Evolutionary conservation across 2,329 filamentous ascomycete genomes (phyloP), one percentile per base, ranked within the genome.

Genomic region (Pyrenophora graminea): DNA sequence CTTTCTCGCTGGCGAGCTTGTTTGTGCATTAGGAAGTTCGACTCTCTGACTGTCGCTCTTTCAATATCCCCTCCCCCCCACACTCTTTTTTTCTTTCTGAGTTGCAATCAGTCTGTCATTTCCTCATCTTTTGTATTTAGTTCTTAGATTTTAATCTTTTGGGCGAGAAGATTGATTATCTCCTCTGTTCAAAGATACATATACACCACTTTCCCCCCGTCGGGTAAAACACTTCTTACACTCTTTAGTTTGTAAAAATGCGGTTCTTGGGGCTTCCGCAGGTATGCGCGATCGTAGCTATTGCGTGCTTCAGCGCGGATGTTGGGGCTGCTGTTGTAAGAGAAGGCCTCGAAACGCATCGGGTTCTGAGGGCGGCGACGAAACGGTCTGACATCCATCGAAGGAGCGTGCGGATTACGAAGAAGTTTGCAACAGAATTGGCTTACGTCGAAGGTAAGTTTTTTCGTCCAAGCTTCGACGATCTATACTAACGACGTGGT

Each of bases 391-490:
- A 68, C 30, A 41, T 70, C 1, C 56, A 60, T 41, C 53, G 61
- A 18, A 56, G 71, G 5, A 61, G 59, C 12, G 39, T 59, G 36
- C 63, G 62, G 40, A 71, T 72, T 15, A 45, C 50, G 19, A 63
- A 57, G 21, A 67, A 49, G 5, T 69, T 65, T 34, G 62, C 67
- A 27, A 51, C 64, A 10, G 61, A 69, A 17, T 32, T 74, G 25
- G 52, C 59, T n/a, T 74, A 73, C 42, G 53, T 69, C 40, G 71
- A 74, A 45, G 55, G 71, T 73, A 51, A 45, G 63, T 48, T 51
- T 15, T 9, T 8, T 21, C 13, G 3, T 8, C 12, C 15, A 12
- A 33, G 18, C 25, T 6, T 32, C 2, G 12, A 32, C 17, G 21
- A 30, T 8, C 7, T 10, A n/a, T 40, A 10, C 52, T 62, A n/a